Evolutionary conservation across 805 yeast genomes (phyloP).

Genomic region (Candida pseudofarinosa): DNA sequence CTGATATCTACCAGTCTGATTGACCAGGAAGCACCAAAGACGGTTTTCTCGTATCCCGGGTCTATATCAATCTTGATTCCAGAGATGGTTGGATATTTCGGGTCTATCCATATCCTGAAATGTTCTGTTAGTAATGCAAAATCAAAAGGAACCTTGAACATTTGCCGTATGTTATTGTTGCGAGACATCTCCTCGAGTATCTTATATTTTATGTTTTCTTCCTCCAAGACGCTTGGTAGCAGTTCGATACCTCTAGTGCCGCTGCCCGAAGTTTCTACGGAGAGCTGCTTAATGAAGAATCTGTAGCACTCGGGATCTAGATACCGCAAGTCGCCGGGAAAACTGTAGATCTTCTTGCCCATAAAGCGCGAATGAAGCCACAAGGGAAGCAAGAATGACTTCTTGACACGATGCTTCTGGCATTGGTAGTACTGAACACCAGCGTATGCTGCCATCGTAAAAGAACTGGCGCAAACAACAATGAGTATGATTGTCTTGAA

Average conservation of each 20-base stretch:
- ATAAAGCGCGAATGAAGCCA: conserved; percentile 27
- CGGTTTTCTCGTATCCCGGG: neutral
- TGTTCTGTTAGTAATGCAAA: conserved; percentile 8
- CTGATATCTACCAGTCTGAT: conserved; percentile 22
- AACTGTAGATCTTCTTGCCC: conserved; percentile 15
- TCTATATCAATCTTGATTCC: conserved; percentile 22
- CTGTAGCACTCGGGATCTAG: conserved; percentile 17
- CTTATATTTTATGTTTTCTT: conserved; percentile 22
- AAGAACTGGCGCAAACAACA: conserved; percentile 17
- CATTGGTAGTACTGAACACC: conserved; percentile 13
- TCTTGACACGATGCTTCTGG: conserved; percentile 6
- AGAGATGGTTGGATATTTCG: conserved; percentile 24
- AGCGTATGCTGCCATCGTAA: conserved; percentile 22
- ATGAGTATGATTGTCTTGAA: conserved; percentile 17
- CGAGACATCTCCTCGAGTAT: conserved; percentile 22
- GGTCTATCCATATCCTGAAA: conserved; percentile 30
- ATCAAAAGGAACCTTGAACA: conserved; percentile 26
- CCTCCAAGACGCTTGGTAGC: conserved; percentile 12
- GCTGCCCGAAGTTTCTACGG: conserved; percentile 6
- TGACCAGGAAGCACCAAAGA: conserved; percentile 17
- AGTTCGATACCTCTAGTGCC: conserved; percentile 13
- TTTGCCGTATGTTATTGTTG: conserved; percentile 18
- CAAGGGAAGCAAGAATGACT: conserved; percentile 20
- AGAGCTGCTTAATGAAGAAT: neutral
- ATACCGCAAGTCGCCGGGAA: conserved; percentile 24